Conservation (phyloP, 148 eudicot species). For the Spergularia marina region DNA sequence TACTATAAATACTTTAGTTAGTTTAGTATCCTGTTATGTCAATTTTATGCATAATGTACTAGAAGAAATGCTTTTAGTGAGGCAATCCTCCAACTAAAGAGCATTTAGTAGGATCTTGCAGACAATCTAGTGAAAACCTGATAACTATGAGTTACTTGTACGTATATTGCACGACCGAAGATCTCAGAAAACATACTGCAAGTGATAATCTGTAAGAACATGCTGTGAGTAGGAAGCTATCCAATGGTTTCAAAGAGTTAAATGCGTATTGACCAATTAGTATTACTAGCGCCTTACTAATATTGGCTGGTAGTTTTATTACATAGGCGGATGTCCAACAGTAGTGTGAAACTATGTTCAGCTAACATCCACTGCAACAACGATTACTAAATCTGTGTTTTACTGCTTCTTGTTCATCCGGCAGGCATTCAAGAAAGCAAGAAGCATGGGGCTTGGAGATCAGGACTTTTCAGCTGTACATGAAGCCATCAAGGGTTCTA, state of each 20-base stretch:
- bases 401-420: not conserved
- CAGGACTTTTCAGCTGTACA: conserved; percentile 91
- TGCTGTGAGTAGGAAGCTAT: not conserved
- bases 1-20: too few relatives aligned
- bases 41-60: too few relatives aligned
- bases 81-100: too few relatives aligned
- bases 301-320: not conserved
- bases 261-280: too few relatives aligned
- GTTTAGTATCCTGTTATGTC: too few relatives aligned
- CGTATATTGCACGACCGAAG: not conserved
- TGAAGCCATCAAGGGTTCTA: conserved; percentile 58
- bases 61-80: too few relatives aligned
- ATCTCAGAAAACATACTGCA: not conserved
- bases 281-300: not conserved
- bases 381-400: not conserved
- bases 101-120: too few relatives aligned
- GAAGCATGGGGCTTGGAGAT: conserved; percentile 87
- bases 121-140: not conserved
- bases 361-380: not conserved
- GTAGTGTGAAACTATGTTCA: not conserved
- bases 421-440: conserved; percentile 89
- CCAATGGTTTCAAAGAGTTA: not conserved
- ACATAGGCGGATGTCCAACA: not conserved
- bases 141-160: not conserved
- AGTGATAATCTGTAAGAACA: not conserved